Evolutionary conservation across 177 flowering plant species (phyloP), one percentile per base, ranked within the genome.

Genomic region (Vitis hybrid): DNA sequence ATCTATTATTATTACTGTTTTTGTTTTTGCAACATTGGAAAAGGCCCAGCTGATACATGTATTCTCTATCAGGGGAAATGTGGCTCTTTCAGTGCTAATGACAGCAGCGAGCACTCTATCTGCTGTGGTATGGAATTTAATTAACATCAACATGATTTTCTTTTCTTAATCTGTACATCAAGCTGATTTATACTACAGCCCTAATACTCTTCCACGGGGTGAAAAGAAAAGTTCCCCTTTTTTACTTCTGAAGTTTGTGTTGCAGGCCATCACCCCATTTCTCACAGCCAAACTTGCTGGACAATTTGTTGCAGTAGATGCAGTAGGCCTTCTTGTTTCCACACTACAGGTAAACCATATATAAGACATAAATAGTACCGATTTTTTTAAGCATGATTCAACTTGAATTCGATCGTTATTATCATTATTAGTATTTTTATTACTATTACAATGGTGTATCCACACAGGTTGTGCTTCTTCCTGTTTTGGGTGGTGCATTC

Each of bases 21-120:
- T 57, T 15, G 31, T 13, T 50, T 49, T 63, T 14, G 6, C 26
- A 13, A 45, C 26, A 53, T 15, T 26, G 9, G 11, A 48, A 29
- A 65, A 51, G 31, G 52, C 71, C 56, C 70, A 26, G 29, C 29
- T 79, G 62, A 75, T 51, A 2, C 39, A 56, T 29, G 18, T 50
- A 39, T 65, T 45, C 29, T 80, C 31, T 76, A 67, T 21, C 91
- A 91, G 98, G 6, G 93, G 96, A 77, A 93, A 91, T 81, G 98
- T 91, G 65, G 98, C 97, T 52, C 97, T 91, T 60, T 93, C 98
- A 19, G 97, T 93, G 49, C 64, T 91, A 75, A 91, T 93, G 98
- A 91, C 98, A 29, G 98, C 98, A 57, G 90, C 90, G 52, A 93
- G 97, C 83, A 91, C 97, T 65, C 51, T 93, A 19, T 72, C 89